Evolutionary conservation across 2,329 filamentous ascomycete species (phyloP).

Genomic region (Claviceps humidiphila): DNA sequence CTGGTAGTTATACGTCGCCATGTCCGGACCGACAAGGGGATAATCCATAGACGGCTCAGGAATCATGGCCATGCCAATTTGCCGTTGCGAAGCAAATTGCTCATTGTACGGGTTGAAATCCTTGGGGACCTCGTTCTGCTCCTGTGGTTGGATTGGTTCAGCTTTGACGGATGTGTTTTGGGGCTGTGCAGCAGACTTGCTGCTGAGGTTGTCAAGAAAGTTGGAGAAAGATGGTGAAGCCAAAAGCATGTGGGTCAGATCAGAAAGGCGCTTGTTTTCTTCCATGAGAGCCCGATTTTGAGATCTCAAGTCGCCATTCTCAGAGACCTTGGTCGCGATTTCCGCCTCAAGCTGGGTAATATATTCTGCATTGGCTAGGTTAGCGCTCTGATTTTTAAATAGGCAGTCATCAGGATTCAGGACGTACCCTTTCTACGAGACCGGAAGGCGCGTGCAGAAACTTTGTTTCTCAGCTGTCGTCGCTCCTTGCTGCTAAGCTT

Average conservation of each 20-base stretch:
- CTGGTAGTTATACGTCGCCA: conserved; percentile 45
- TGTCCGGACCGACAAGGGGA: conserved; percentile 51
- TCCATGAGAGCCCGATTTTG: conserved; percentile 74
- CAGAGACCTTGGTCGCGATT: conserved; percentile 69
- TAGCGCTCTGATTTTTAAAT: neutral
- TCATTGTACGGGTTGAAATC: conserved; percentile 50
- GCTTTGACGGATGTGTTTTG: conserved; percentile 25
- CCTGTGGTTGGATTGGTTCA: conserved; percentile 22
- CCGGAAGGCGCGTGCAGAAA: conserved; percentile 92
- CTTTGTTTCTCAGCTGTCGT: conserved; percentile 95
- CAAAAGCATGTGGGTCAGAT: conserved; percentile 69
- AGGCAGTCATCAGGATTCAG: neutral
- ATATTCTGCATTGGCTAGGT: conserved; percentile 55
- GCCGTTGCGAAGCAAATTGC: conserved; percentile 44
- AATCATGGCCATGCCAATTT: conserved; percentile 71
- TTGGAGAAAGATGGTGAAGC: conserved; percentile 71
- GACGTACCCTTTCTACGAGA: conserved; percentile 90
- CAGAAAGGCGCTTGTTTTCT: conserved; percentile 70
- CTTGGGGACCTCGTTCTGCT: conserved; percentile 44
- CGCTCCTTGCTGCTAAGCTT: conserved; percentile 97
- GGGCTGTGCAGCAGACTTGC: conserved; percentile 37
- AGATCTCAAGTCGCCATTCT: conserved; percentile 65
- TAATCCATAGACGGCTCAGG: conserved; percentile 69
- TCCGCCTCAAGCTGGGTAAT: conserved; percentile 88
- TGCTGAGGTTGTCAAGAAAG: conserved; percentile 60